Evolutionary conservation across 768 basidiomycete species (phyloP).

Genomic region (Pleurotus djamor): DNA sequence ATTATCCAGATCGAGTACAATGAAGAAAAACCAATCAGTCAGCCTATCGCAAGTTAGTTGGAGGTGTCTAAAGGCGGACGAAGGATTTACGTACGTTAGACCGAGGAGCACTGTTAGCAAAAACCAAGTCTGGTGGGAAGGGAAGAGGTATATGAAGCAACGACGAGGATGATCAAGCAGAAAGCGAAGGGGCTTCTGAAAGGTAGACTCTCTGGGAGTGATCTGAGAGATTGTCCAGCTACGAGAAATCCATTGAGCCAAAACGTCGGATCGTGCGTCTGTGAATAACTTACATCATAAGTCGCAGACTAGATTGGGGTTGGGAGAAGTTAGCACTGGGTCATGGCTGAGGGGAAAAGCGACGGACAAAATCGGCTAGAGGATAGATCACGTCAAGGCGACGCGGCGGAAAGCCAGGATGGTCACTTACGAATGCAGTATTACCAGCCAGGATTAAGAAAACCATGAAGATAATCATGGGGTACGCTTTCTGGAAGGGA

Average conservation of each 20-base stretch:
- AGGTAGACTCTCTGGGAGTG: conserved; percentile 54
- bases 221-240: conserved; percentile 77
- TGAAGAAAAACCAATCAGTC: conserved; percentile 89
- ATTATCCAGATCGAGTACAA: conserved; percentile 86
- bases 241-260: conserved; percentile 9
- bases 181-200: conserved; percentile 83
- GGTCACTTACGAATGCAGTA: conserved; percentile 80
- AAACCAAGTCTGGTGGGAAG: conserved; percentile 94
- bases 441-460: conserved; percentile 89
- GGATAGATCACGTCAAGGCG: neutral
- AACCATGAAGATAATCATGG: conserved; percentile 71
- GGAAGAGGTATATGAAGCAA: conserved; percentile 90
- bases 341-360: neutral
- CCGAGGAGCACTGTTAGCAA: conserved; percentile 64
- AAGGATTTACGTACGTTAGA: conserved; percentile 59
- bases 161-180: conserved; percentile 93
- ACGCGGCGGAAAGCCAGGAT: neutral
- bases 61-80: neutral
- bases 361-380: conserved; percentile 83
- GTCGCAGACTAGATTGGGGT: conserved; percentile 56
- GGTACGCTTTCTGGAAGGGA: conserved; percentile 85
- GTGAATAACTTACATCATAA: conserved; percentile 65
- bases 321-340: neutral
- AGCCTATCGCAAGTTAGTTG: conserved; percentile 36
- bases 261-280: neutral